Evolutionary conservation across 2,329 filamentous ascomycete species (phyloP), one percentile per base, ranked within the genome.

Genomic region (Blastomyces parvus): DNA sequence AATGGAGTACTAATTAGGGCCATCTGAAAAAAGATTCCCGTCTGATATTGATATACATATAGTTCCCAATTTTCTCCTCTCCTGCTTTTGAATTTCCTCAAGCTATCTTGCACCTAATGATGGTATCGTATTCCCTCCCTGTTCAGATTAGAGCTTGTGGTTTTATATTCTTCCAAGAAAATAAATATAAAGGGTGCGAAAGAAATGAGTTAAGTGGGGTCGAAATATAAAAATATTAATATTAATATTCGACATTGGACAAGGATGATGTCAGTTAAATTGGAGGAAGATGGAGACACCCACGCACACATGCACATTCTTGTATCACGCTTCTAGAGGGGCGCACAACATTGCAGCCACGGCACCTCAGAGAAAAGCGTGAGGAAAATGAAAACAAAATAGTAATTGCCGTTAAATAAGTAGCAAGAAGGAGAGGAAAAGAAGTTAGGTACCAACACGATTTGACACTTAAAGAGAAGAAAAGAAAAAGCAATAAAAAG

Each of bases 391-490:
- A 5, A 25, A 46, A 36, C 42, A 13, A 40, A 48, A 48, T 13
- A 52, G 48, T 7, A 13, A 52, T 52, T 25, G 22, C 56, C 38
- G 38, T 14, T 19, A 7, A 59, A 19, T 59, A 59, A 40, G 25
- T 42, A 44, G 14, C 36, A 59, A 59, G 38, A 59, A 25, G 30
- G 27, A 25, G 14, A 44, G 22, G 42, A 42, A 52, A 22, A 50
- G n/a, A 27, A 17, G 61, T 36, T 65, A 44, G 53, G 57, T 19
- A 33, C 22, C 59, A 60, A 58, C 55, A n/a, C 62, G 57, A 42
- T 64, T 63, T 48, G 27, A 48, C 65, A 56, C 46, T 44, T 27
- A 14, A 25, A 30, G 25, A 14, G 8, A 19, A 1, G 52, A 58
- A 36, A 63, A 64, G 56, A 36, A 63, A 64, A 65, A 38, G 9